These are phyloP conservation scores for Suillus brevipes DNA, from an alignment of 768 basidiomycete genomes.

Conservation along the genomic window DNA sequence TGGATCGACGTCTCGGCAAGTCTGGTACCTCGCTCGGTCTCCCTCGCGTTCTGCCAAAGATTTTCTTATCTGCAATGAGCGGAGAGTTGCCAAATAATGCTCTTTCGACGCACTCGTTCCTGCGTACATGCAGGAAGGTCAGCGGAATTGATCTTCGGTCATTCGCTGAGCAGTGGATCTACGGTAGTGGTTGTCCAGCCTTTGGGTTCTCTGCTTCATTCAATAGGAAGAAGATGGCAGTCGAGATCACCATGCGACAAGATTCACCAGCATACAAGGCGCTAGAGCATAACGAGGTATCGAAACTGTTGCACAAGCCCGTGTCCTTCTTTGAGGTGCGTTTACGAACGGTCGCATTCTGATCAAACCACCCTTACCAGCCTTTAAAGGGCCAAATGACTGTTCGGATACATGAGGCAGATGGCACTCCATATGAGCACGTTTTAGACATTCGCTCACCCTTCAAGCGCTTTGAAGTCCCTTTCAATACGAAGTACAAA, in stretches of 20 bases:
- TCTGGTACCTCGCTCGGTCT: constrained; percentile 93
- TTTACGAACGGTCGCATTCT: constrained; percentile 6
- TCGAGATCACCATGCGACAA: constrained; percentile 94
- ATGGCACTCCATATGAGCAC: constrained; percentile 98
- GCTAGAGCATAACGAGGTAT: constrained; percentile 67
- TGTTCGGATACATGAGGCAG: constrained; percentile 97
- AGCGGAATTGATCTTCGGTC: constrained; percentile 86
- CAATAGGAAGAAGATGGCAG: constrained; percentile 97
- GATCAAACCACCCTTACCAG: constrained; percentile 3
- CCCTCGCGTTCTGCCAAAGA: constrained; percentile 90
- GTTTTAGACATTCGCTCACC: constrained; percentile 85
- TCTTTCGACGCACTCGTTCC: constrained; percentile 86
- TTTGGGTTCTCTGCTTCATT: constrained; percentile 90
- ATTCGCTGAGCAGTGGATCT: constrained; percentile 99
- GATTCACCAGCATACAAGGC: constrained; percentile 72
- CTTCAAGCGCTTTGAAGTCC: constrained; percentile 95
- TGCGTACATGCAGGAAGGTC: constrained; percentile 90
- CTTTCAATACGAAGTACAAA: constrained; percentile 98
- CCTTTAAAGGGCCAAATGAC: constrained; percentile 87
- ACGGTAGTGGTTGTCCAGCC: constrained; percentile 92
- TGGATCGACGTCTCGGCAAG: constrained; percentile 91
- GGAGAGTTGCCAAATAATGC: constrained; percentile 86
- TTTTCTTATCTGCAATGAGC: constrained; percentile 91
- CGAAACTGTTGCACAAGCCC: constrained; percentile 72
- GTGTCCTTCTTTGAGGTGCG: constrained; percentile 86